These are phyloP conservation scores for Leucogyrophana mollusca DNA, from an alignment of 768 basidiomycete species.

Conservation along the genomic window DNA sequence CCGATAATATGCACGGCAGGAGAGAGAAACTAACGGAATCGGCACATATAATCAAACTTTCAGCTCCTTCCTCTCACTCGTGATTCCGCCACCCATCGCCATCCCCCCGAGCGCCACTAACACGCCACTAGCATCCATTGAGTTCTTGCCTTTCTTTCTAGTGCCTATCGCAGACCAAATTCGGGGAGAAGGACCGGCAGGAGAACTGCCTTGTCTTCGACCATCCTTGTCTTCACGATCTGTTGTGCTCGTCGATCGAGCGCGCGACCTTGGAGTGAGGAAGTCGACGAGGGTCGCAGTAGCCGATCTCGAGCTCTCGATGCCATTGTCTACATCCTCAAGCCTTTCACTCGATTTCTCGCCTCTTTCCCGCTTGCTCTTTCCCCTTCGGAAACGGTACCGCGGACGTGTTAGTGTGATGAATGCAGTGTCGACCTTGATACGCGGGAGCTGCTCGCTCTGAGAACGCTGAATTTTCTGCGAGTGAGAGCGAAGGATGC, in stretches of 20 bases:
- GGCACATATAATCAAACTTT: too few relatives aligned
- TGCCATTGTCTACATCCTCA: conserved; percentile 7
- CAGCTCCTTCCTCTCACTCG: too few relatives aligned
- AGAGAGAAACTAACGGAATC: too few relatives aligned
- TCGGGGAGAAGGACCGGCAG: neutral
- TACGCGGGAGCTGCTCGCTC: conserved; percentile 20
- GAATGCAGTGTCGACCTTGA: conserved; percentile 16
- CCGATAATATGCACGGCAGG: too few relatives aligned
- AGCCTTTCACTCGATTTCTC: neutral
- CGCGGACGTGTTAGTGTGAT: conserved; percentile 20
- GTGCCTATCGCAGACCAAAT: too few relatives aligned
- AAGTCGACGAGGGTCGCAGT: conserved; percentile 9
- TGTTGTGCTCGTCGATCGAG: conserved; percentile 23
- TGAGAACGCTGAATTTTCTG: conserved; percentile 19
- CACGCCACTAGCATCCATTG: conserved; percentile 8
- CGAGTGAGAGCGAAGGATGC: conserved; percentile 25
- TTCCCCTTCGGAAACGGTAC: conserved; percentile 16
- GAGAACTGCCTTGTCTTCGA: conserved; percentile 1
- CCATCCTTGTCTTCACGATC: neutral
- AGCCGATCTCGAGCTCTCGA: conserved; percentile 1
- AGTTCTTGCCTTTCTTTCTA: neutral
- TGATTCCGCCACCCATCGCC: conserved; percentile 11
- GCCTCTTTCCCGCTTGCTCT: conserved; percentile 6
- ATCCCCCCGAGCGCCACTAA: conserved; percentile 23
- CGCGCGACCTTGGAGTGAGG: conserved; percentile 14